phyloP scores from a whole-genome alignment of 2,329 filamentous ascomycete genomes.

The Xylariaceae sp. region DNA sequence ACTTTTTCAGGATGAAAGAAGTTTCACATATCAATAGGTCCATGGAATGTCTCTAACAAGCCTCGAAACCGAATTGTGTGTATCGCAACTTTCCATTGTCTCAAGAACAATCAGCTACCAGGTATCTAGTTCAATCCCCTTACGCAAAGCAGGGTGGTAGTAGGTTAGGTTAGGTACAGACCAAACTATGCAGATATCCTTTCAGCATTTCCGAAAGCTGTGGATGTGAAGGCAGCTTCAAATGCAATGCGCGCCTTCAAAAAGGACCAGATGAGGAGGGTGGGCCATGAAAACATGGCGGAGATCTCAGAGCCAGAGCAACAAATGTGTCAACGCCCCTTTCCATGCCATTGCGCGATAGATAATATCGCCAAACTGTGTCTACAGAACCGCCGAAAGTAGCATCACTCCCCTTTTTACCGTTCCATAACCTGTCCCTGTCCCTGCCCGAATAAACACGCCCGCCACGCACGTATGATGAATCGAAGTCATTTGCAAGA shows the following conservation, averaged over 20 bases:
- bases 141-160: no score
- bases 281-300: no score
- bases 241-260: neutral
- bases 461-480: neutral
- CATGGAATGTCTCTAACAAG: neutral
- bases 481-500: neutral
- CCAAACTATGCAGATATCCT: neutral
- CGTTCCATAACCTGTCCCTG: neutral
- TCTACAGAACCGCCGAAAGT: neutral
- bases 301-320: no score
- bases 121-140: neutral
- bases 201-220: neutral
- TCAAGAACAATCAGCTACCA: no score
- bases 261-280: no score
- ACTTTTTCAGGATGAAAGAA: no score
- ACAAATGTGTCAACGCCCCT: constrained; percentile 3
- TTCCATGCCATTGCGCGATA: neutral
- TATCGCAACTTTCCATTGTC: neutral
- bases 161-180: neutral
- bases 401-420: neutral
- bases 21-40: neutral
- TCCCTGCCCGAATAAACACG: neutral
- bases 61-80: neutral
- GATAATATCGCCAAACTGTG: neutral
- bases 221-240: neutral